Conservation (phyloP, 495 filamentous ascomycete species). For the Xylaria acuta region DNA sequence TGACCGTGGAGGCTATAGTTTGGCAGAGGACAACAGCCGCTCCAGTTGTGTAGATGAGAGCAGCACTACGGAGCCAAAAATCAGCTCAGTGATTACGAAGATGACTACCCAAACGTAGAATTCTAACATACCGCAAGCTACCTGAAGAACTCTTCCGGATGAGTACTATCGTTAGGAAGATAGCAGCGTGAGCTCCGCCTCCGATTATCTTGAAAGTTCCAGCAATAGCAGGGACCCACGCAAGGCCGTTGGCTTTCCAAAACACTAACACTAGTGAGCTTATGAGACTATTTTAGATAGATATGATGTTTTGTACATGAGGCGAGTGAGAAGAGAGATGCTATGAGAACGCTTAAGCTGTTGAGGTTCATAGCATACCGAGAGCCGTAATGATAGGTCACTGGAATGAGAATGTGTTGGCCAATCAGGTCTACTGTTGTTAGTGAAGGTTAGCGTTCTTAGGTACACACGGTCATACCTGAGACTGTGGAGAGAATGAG, state of each 20-base stretch:
- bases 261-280: neutral
- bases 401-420: constrained; percentile 6
- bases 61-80: neutral
- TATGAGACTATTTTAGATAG: neutral
- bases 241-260: neutral
- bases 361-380: constrained; percentile 9
- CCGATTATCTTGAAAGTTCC: constrained; percentile 1
- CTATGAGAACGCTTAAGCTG: constrained; percentile 5
- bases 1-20: neutral
- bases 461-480: neutral
- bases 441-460: neutral
- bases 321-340: neutral
- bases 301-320: neutral
- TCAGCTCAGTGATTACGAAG: neutral
- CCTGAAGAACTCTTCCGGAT: neutral
- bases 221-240: neutral
- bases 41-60: neutral
- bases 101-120: neutral
- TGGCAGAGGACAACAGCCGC: neutral
- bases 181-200: neutral
- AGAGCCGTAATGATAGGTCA: neutral
- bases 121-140: constrained; percentile 1
- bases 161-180: neutral
- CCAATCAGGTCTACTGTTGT: neutral
- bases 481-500: constrained; percentile 3